These are phyloP conservation scores for Ogataea corticis DNA, from an alignment of 805 yeast genomes.

Conservation along the genomic window DNA sequence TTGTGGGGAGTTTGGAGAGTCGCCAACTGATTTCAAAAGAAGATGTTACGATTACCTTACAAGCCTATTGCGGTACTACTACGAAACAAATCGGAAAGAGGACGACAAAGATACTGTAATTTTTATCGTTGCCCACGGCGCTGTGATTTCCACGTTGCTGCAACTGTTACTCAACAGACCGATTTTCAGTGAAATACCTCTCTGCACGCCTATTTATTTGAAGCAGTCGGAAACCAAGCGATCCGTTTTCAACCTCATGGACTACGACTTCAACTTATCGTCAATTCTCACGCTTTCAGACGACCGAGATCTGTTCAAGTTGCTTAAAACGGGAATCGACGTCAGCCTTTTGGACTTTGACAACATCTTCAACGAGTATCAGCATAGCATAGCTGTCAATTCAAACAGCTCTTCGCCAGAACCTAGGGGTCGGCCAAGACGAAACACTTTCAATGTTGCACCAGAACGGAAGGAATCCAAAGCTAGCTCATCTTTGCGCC, in stretches of 20 bases:
- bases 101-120: slow-evolving; percentile 36
- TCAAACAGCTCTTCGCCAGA: slow-evolving; percentile 1
- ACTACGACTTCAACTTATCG: slow-evolving; percentile 35
- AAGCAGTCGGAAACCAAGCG: slow-evolving; percentile 28
- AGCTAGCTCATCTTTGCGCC: slow-evolving; percentile 19
- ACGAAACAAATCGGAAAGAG: slow-evolving; percentile 23
- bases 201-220: slow-evolving; percentile 36
- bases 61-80: slow-evolving; percentile 35
- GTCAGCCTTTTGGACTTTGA: slow-evolving; percentile 29
- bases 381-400: not conserved
- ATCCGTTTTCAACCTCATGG: slow-evolving; percentile 32
- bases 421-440: slow-evolving; percentile 23
- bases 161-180: slow-evolving; percentile 40
- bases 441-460: slow-evolving; percentile 31
- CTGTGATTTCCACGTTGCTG: slow-evolving; percentile 41
- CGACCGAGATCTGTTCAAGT: slow-evolving; percentile 28
- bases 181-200: slow-evolving; percentile 42
- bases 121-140: slow-evolving; percentile 44
- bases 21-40: slow-evolving; percentile 36
- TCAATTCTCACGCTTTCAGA: slow-evolving; percentile 26
- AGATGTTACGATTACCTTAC: slow-evolving; percentile 38
- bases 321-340: slow-evolving; percentile 29
- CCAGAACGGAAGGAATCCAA: slow-evolving; percentile 12
- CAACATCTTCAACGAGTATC: slow-evolving; percentile 26
- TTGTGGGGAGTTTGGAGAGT: slow-evolving; percentile 46